Percentiles rank a stretch among this genome's conserved stretches.
These are phyloP conservation scores for Viola odorata DNA, from an alignment of 345 rosid species.

Conservation along the genomic window DNA sequence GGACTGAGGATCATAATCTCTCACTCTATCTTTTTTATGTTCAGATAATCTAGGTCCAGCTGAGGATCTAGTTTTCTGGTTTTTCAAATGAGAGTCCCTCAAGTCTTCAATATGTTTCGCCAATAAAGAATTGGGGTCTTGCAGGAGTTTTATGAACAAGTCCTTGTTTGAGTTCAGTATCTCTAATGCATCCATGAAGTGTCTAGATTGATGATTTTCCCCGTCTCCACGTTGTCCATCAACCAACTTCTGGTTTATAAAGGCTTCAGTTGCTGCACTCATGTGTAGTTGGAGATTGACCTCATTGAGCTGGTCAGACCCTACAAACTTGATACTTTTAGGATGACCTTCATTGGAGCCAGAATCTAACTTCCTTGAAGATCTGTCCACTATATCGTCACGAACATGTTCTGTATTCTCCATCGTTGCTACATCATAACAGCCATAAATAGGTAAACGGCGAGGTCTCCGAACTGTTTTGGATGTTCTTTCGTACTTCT, in stretches of 20 bases:
- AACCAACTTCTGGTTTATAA: slow-evolving; percentile 42
- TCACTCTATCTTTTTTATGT: slow-evolving; percentile 12
- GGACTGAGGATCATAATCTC: slow-evolving; percentile 14
- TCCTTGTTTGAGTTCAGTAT: slow-evolving; percentile 65
- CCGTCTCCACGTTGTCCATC: slow-evolving; percentile 23
- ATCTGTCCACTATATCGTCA: slow-evolving; percentile 24
- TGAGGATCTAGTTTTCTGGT: slow-evolving; percentile 16
- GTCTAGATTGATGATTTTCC: slow-evolving; percentile 37
- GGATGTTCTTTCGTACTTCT: slow-evolving; percentile 22
- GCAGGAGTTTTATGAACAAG: slow-evolving; percentile 54
- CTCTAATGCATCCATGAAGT: slow-evolving; percentile 67
- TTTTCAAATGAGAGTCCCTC: slow-evolving; percentile 32
- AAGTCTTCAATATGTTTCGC: slow-evolving; percentile 50
- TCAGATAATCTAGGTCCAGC: slow-evolving; percentile 5
- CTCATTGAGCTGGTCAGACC: slow-evolving; percentile 25
- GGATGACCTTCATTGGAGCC: slow-evolving; percentile 14
- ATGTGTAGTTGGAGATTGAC: slow-evolving; percentile 41
- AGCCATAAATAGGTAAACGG: slow-evolving; percentile 24
- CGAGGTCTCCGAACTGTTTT: slow-evolving; percentile 16
- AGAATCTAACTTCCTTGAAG: slow-evolving; percentile 16
- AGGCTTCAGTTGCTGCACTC: slow-evolving; percentile 52
- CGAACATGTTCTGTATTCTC: slow-evolving; percentile 16
- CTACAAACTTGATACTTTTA: slow-evolving; percentile 10
- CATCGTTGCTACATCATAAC: slow-evolving; percentile 22
- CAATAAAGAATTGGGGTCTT: slow-evolving; percentile 69